Conservation (phyloP, 306 rosid species). For the Casuarina glauca region DNA sequence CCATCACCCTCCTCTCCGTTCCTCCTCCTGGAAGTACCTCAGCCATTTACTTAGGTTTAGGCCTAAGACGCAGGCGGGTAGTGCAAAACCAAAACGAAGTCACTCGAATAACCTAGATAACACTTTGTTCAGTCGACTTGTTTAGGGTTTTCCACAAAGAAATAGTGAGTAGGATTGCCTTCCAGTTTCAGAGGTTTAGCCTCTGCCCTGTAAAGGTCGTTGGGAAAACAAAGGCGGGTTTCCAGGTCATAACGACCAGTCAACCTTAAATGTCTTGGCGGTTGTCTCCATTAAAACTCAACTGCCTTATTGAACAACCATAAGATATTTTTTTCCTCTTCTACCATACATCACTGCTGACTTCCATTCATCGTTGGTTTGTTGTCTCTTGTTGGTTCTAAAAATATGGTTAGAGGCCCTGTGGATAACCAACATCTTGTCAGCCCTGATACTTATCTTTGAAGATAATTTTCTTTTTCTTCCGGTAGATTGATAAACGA, state of each 20-base stretch:
- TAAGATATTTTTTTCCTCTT: not conserved
- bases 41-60: conserved; percentile 4
- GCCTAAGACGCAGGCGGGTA: not conserved
- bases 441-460: too few relatives aligned
- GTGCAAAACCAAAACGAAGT: not conserved
- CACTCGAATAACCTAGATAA: too few relatives aligned
- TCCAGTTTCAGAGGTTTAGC: not conserved
- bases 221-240: conserved; percentile 9
- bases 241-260: conserved; percentile 27
- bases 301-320: not conserved
- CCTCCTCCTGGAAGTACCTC: not conserved
- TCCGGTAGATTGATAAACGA: too few relatives aligned
- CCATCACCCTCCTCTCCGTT: conserved; percentile 44
- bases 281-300: too few relatives aligned
- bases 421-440: too few relatives aligned
- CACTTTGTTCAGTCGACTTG: too few relatives aligned
- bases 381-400: too few relatives aligned
- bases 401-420: too few relatives aligned
- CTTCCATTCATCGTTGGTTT: too few relatives aligned
- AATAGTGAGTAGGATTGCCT: not conserved
- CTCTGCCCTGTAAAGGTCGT: conserved; percentile 4
- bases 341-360: not conserved
- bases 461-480: too few relatives aligned
- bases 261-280: conserved; percentile 8
- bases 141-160: too few relatives aligned